Evolutionary conservation across 2,329 filamentous ascomycete genomes (phyloP).

Genomic region (Alternaria sp.): DNA sequence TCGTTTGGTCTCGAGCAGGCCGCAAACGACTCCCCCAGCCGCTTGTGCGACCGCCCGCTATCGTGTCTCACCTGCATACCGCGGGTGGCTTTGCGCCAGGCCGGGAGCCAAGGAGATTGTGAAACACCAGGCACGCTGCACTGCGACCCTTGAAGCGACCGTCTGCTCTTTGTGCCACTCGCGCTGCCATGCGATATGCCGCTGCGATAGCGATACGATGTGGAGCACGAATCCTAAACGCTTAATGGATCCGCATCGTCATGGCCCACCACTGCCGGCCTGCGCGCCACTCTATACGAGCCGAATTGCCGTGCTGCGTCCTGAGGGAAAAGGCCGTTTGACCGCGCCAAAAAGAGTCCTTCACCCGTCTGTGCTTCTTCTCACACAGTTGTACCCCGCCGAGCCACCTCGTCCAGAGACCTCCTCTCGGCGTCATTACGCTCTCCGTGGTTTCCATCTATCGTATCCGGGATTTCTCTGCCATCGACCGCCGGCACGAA

Average conservation of each 20-base stretch:
- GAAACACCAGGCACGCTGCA: slow-evolving; percentile 15
- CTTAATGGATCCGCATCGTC: not conserved
- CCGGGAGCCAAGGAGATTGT: slow-evolving; percentile 12
- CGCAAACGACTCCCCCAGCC: slow-evolving; percentile 11
- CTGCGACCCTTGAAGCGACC: slow-evolving; percentile 1
- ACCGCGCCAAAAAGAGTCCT: slow-evolving; percentile 1
- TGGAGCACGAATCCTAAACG: not conserved
- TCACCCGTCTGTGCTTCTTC: not conserved
- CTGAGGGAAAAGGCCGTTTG: slow-evolving; percentile 4
- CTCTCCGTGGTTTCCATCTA: not conserved
- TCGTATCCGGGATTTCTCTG: slow-evolving; percentile 5
- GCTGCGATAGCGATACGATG: slow-evolving; percentile 10
- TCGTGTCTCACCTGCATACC: slow-evolving; percentile 10
- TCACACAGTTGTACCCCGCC: not conserved
- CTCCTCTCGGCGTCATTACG: not conserved
- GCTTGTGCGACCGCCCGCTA: slow-evolving; percentile 6
- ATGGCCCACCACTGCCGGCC: slow-evolving; percentile 1
- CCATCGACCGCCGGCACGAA: slow-evolving; percentile 17
- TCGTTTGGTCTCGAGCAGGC: slow-evolving; percentile 4
- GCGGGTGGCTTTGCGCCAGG: slow-evolving; percentile 14
- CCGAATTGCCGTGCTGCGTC: slow-evolving; percentile 10
- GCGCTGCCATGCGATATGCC: not conserved
- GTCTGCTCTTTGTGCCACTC: slow-evolving; percentile 1
- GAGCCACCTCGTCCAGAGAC: not conserved
- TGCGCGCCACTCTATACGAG: slow-evolving; percentile 6